Evolutionary conservation across 371 early-diverging fungal species (phyloP).

Genomic region (Sanchytrium tribonematis): DNA sequence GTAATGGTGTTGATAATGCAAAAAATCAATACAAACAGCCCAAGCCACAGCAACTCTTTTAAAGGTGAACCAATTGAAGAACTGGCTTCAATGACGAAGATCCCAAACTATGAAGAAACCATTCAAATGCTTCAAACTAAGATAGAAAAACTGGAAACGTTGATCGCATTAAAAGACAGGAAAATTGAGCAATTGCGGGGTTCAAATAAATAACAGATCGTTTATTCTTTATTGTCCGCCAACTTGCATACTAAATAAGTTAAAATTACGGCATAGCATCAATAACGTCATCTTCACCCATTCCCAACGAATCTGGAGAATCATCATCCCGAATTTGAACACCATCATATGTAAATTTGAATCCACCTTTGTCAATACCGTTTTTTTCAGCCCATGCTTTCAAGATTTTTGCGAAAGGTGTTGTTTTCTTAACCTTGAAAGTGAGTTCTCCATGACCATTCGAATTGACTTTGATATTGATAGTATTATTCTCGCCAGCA

Average conservation of each 20-base stretch:
- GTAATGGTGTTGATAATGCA: not conserved
- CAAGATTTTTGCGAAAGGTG: not conserved
- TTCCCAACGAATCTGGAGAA: not conserved
- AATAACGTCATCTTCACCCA: not conserved
- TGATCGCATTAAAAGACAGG: slow-evolving; percentile 1
- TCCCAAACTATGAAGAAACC: not conserved
- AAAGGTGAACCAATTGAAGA: no score
- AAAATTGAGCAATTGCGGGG: not conserved
- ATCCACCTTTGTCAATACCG: not conserved
- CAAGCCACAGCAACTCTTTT: not conserved
- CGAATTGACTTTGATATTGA: no score
- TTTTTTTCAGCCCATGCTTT: not conserved
- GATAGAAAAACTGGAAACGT: not conserved
- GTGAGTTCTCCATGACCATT: no score
- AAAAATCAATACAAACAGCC: not conserved
- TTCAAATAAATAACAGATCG: no score
- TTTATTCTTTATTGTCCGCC: not conserved
- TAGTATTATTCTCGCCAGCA: no score
- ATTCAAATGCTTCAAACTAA: slow-evolving; percentile 1
- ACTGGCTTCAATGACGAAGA: no score
- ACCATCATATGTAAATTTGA: slow-evolving; percentile 1
- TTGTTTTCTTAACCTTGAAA: not conserved
- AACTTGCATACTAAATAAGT: no score
- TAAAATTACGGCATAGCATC: not conserved
- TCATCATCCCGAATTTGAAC: not conserved